These are phyloP conservation scores for Bathelium albidoporum DNA, from an alignment of 495 filamentous ascomycete genomes.

Conservation along the genomic window DNA sequence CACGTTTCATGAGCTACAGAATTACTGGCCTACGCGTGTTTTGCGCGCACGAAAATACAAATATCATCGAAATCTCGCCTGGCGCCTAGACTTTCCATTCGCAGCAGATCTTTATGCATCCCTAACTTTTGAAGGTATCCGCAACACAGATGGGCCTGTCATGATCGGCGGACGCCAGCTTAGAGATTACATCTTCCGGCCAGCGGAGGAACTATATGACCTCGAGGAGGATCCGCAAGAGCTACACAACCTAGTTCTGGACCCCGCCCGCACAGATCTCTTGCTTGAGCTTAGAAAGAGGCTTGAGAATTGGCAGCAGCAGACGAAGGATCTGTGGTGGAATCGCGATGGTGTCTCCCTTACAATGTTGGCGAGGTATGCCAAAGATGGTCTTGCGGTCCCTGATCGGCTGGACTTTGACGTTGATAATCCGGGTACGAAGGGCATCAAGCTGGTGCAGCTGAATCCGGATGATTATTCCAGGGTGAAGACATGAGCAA, in stretches of 20 bases:
- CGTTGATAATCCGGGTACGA: slow-evolving; percentile 15
- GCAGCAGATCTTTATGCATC: slow-evolving; percentile 37
- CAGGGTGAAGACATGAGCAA: not conserved
- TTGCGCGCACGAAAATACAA: slow-evolving; percentile 35
- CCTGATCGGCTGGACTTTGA: slow-evolving; percentile 38
- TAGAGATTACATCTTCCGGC: slow-evolving; percentile 32
- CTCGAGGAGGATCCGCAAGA: slow-evolving; percentile 34
- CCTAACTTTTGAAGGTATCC: slow-evolving; percentile 36
- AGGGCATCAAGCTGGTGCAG: not conserved
- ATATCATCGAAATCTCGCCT: slow-evolving; percentile 40
- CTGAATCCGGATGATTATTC: not conserved
- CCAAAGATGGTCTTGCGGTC: slow-evolving; percentile 27
- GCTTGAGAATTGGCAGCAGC: slow-evolving; percentile 33
- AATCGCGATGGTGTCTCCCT: slow-evolving; percentile 32
- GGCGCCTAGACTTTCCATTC: slow-evolving; percentile 39
- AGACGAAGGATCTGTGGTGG: slow-evolving; percentile 36
- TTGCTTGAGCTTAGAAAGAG: slow-evolving; percentile 22
- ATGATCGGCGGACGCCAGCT: slow-evolving; percentile 31
- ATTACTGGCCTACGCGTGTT: slow-evolving; percentile 40
- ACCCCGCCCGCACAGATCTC: slow-evolving; percentile 18
- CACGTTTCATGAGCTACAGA: slow-evolving; percentile 41
- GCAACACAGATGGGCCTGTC: slow-evolving; percentile 27
- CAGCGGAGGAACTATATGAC: slow-evolving; percentile 37
- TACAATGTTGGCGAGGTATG: slow-evolving; percentile 25
- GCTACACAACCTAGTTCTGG: slow-evolving; percentile 28